Evolutionary conservation across 192 early-diverging fungal species (phyloP).

Genomic region (Funneliformis geosporum): DNA sequence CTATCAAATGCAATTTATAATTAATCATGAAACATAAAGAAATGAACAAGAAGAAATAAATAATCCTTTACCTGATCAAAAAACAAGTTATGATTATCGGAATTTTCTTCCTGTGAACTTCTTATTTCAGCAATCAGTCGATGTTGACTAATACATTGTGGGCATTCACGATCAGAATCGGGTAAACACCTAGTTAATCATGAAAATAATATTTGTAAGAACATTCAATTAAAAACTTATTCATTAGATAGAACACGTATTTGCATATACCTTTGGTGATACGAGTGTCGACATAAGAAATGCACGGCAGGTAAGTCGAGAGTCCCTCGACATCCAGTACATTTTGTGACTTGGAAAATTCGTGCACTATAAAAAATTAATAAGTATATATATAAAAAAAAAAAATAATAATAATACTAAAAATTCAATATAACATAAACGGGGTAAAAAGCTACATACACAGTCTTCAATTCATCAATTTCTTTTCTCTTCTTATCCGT

Average conservation of each 20-base stretch:
- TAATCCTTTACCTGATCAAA: conserved; percentile 60
- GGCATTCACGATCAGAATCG: conserved; percentile 64
- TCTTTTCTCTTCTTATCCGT: conserved; percentile 71
- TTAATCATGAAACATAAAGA: conserved; percentile 1
- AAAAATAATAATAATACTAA: neutral
- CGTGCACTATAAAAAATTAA: conserved; percentile 42
- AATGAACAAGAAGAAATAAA: neutral
- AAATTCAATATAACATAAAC: neutral
- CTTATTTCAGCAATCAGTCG: conserved; percentile 81
- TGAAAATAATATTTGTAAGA: neutral
- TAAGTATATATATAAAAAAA: neutral
- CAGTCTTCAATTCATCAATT: conserved; percentile 80
- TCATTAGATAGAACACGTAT: conserved; percentile 21
- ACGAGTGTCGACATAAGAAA: conserved; percentile 95
- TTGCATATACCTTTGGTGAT: conserved; percentile 81
- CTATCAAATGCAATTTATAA: conserved; percentile 41
- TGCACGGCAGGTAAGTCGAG: conserved; percentile 91
- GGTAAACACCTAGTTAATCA: conserved; percentile 46
- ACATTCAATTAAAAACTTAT: conserved; percentile 34
- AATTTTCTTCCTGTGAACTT: conserved; percentile 72
- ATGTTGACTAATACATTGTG: conserved; percentile 84
- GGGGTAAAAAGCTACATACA: conserved; percentile 41
- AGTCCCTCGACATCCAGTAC: conserved; percentile 66
- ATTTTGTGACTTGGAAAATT: conserved; percentile 80
- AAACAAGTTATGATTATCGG: conserved; percentile 80